Percentiles rank a stretch among this genome's conserved stretches.
Conservation (phyloP, 1,284 basidiomycete genomes). For the Fereydounia khargensis region DNA sequence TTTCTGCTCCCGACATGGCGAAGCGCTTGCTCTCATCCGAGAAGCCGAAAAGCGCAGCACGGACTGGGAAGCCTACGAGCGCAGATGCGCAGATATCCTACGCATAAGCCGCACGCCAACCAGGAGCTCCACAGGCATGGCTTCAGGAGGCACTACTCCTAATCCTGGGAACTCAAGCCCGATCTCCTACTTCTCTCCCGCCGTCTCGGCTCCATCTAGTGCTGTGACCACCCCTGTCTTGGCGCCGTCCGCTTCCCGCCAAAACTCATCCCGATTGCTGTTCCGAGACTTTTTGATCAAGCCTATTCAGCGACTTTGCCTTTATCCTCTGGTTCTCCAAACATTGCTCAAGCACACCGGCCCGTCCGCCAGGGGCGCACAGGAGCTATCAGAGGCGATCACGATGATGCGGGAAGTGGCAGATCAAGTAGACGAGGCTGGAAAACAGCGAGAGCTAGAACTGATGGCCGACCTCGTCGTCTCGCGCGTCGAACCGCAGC, state of each 20-base stretch:
- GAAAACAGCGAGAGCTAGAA: constrained; percentile 41
- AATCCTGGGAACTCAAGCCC: constrained; percentile 6
- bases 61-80: constrained; percentile 52
- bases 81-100: constrained; percentile 43
- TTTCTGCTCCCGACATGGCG: constrained; percentile 54
- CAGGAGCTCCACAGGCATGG: constrained; percentile 10
- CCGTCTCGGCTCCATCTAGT: constrained; percentile 6
- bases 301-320: constrained; percentile 54
- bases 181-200: constrained; percentile 21
- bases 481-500: constrained; percentile 43
- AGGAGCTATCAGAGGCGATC: constrained; percentile 36
- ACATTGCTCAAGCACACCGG: constrained; percentile 44
- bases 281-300: constrained; percentile 56
- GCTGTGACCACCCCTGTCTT: constrained; percentile 10
- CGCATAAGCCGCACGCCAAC: constrained; percentile 10
- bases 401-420: constrained; percentile 43
- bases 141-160: constrained; percentile 24
- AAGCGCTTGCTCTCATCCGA: constrained; percentile 48
- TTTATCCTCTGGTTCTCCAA: constrained; percentile 52
- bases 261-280: constrained; percentile 34
- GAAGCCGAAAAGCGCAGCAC: constrained; percentile 47
- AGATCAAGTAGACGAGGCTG: constrained; percentile 50
- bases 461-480: constrained; percentile 47
- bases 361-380: constrained; percentile 7
- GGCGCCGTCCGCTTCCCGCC: constrained; percentile 6